These are phyloP conservation scores for Beta corolliflora DNA, from an alignment of 179 eudicot genomes.

Conservation along the genomic window DNA sequence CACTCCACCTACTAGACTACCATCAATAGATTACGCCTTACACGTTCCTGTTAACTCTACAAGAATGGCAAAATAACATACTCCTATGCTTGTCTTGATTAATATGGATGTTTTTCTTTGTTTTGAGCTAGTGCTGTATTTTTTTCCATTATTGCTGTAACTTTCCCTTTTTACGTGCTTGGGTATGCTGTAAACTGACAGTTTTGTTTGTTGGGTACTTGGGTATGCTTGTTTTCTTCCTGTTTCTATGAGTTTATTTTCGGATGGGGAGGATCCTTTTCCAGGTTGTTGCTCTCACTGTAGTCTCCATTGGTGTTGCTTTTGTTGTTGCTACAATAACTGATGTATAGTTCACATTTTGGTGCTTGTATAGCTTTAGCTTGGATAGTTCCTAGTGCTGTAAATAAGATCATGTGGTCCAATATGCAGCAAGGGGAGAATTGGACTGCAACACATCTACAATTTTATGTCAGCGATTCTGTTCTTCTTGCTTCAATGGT, in stretches of 20 bases:
- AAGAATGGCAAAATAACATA: too few relatives aligned
- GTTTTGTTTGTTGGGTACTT: not conserved
- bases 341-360: slow-evolving; percentile 87
- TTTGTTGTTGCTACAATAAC: slow-evolving; percentile 73
- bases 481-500: slow-evolving; percentile 96
- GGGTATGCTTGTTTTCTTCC: slow-evolving; percentile 7
- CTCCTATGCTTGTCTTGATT: too few relatives aligned
- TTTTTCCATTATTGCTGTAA: too few relatives aligned
- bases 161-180: too few relatives aligned
- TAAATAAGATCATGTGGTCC: slow-evolving; percentile 91
- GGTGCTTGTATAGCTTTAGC: slow-evolving; percentile 96
- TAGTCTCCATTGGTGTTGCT: slow-evolving; percentile 82
- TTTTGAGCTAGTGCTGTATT: too few relatives aligned
- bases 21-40: too few relatives aligned
- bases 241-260: not conserved
- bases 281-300: slow-evolving; percentile 74
- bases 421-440: slow-evolving; percentile 88
- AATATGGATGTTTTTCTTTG: too few relatives aligned
- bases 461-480: slow-evolving; percentile 71
- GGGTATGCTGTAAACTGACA: not conserved
- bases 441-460: slow-evolving; percentile 78
- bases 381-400: slow-evolving; percentile 95
- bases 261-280: slow-evolving; percentile 20
- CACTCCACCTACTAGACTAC: too few relatives aligned
- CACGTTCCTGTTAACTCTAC: too few relatives aligned